Conservation (phyloP, 371 early-diverging fungal species). For the Rhizopus delemar region DNA sequence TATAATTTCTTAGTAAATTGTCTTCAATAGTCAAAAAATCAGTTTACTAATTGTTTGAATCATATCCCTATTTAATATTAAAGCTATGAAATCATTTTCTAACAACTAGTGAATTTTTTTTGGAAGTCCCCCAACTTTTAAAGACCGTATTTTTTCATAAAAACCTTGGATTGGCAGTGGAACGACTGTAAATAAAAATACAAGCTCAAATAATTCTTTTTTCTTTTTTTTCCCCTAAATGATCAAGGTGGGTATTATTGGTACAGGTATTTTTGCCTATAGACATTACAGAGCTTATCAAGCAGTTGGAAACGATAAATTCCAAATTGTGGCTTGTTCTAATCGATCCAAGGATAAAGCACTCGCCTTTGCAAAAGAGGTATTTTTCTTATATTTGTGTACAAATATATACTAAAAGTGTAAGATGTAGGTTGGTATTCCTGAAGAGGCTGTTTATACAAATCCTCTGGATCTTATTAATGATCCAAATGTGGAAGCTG, state of each 20-base stretch:
- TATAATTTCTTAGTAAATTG: no score
- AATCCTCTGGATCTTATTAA: constrained; percentile 40
- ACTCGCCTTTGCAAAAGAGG: constrained; percentile 47
- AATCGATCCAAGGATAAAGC: constrained; percentile 55
- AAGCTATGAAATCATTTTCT: no score
- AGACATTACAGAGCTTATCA: constrained; percentile 50
- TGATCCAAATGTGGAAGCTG: constrained; percentile 44
- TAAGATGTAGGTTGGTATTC: constrained; percentile 41
- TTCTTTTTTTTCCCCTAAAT: constrained; percentile 1
- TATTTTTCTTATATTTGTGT: constrained; percentile 11
- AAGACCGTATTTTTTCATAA: no score
- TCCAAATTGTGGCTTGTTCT: constrained; percentile 49
- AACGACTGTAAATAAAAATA: no score
- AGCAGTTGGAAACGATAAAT: constrained; percentile 42
- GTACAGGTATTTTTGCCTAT: constrained; percentile 56
- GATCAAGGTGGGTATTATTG: constrained; percentile 51
- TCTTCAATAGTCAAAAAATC: no score
- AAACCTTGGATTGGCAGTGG: no score
- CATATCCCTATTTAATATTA: no score
- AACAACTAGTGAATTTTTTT: no score
- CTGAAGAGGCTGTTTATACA: constrained; percentile 44
- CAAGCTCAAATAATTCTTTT: no score
- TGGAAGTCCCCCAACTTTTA: no score
- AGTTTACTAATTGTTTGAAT: no score
- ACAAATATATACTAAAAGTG: neutral